Evolutionary conservation across 2,329 filamentous ascomycete species (phyloP).

Genomic region (Beauveria brongniartii): DNA sequence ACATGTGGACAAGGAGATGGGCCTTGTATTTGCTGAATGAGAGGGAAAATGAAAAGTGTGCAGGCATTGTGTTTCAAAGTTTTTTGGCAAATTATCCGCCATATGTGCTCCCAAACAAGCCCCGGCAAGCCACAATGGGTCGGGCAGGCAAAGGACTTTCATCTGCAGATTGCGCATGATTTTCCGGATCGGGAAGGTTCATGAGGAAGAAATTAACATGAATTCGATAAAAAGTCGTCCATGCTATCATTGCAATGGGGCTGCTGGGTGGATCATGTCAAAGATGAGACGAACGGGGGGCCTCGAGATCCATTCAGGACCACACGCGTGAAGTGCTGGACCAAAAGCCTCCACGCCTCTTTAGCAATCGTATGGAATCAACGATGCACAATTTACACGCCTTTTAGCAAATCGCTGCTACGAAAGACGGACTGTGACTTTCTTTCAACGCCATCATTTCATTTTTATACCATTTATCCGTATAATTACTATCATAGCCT

Average conservation of each 20-base stretch:
- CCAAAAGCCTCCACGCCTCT: neutral
- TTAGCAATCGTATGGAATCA: neutral
- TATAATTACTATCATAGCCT: neutral
- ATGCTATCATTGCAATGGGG: neutral
- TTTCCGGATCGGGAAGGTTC: neutral
- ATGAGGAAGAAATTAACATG: neutral
- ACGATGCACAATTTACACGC: neutral
- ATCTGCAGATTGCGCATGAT: neutral
- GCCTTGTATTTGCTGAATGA: neutral
- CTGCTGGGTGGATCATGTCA: neutral
- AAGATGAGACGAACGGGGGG: neutral
- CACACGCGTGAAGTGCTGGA: neutral
- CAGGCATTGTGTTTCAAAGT: neutral
- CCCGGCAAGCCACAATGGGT: slow-evolving; percentile 2
- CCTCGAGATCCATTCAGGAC: neutral
- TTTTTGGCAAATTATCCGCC: neutral
- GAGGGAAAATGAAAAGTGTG: neutral
- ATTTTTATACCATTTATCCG: neutral
- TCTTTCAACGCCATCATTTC: neutral
- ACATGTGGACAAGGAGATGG: too few relatives aligned
- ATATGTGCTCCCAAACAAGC: neutral
- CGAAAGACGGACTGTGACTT: neutral
- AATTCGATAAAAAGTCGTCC: neutral
- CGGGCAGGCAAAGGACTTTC: neutral
- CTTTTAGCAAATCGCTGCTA: neutral